A percentile compares a stretch with the other conserved stretches of the same genome.
These are phyloP conservation scores for Platanthera zijinensis DNA, from an alignment of 106 monocot species.

Conservation along the genomic window DNA sequence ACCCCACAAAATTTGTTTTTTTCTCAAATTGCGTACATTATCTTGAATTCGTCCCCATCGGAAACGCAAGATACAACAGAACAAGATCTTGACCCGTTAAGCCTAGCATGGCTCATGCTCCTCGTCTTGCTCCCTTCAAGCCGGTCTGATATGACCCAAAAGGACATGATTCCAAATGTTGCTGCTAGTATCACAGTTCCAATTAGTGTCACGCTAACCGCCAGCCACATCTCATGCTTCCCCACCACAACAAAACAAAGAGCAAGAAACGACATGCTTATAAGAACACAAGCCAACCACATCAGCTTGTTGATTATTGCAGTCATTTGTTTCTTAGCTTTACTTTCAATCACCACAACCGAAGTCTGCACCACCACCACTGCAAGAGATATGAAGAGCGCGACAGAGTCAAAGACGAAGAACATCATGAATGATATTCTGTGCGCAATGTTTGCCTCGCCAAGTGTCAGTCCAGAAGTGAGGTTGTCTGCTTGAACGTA, in stretches of 20 bases:
- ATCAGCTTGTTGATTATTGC: constrained; percentile 64
- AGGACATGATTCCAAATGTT: constrained; percentile 49
- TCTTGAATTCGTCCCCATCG: constrained; percentile 44
- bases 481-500: constrained; percentile 23
- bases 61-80: constrained; percentile 29
- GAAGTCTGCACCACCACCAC: constrained; percentile 73
- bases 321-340: constrained; percentile 64
- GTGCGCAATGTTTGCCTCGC: constrained; percentile 42
- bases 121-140: constrained; percentile 48
- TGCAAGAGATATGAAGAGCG: constrained; percentile 62
- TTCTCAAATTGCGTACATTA: constrained; percentile 55
- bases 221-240: constrained; percentile 30
- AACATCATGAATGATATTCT: constrained; percentile 57
- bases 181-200: constrained; percentile 38
- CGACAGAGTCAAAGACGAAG: constrained; percentile 55
- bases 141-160: constrained; percentile 44
- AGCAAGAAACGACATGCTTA: constrained; percentile 48
- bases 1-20: background rate
- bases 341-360: constrained; percentile 53
- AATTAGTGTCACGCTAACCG: constrained; percentile 37
- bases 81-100: constrained; percentile 33
- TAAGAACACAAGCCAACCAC: constrained; percentile 69
- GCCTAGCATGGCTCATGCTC: constrained; percentile 26
- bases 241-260: constrained; percentile 56
- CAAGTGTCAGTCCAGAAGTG: constrained; percentile 20